Percentiles rank a stretch among this genome's conserved stretches.
These are phyloP conservation scores for Sanghuangporus sanghuang DNA, from an alignment of 1,284 basidiomycete species.

Conservation along the genomic window DNA sequence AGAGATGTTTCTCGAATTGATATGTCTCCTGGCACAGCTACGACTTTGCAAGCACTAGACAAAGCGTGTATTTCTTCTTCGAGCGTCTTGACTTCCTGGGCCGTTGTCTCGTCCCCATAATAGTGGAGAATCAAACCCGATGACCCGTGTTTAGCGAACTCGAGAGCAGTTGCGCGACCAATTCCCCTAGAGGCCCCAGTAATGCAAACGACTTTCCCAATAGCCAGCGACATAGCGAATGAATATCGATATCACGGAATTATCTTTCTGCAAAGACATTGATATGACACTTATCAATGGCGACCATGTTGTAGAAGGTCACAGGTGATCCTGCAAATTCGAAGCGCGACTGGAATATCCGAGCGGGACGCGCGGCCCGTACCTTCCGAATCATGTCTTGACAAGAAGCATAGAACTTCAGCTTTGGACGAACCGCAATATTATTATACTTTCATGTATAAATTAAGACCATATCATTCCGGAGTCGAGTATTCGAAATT, in stretches of 20 bases:
- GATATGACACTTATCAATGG: neutral
- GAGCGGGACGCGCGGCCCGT: too few species aligned
- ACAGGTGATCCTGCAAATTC: too few species aligned
- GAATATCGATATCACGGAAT: neutral
- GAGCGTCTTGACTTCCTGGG: slow-evolving; percentile 43
- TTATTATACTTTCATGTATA: too few species aligned
- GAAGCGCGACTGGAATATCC: too few species aligned
- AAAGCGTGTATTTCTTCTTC: slow-evolving; percentile 39
- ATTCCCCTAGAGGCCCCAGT: slow-evolving; percentile 81
- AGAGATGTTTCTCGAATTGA: slow-evolving; percentile 53
- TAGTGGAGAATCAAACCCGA: slow-evolving; percentile 65
- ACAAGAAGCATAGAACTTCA: too few species aligned
- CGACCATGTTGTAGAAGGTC: neutral
- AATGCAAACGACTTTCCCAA: slow-evolving; percentile 63
- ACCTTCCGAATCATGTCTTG: too few species aligned
- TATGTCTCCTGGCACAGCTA: slow-evolving; percentile 64
- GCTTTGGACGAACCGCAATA: too few species aligned
- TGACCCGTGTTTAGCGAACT: slow-evolving; percentile 63
- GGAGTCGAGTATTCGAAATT: too few species aligned
- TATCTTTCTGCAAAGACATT: neutral
- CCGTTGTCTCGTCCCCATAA: slow-evolving; percentile 56
- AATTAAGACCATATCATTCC: too few species aligned
- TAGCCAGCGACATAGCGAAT: slow-evolving; percentile 43
- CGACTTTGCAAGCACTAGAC: slow-evolving; percentile 30
- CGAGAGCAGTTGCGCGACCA: slow-evolving; percentile 67